These are phyloP conservation scores for Fremontodendron californicum DNA, from an alignment of 345 rosid genomes.

Conservation along the genomic window DNA sequence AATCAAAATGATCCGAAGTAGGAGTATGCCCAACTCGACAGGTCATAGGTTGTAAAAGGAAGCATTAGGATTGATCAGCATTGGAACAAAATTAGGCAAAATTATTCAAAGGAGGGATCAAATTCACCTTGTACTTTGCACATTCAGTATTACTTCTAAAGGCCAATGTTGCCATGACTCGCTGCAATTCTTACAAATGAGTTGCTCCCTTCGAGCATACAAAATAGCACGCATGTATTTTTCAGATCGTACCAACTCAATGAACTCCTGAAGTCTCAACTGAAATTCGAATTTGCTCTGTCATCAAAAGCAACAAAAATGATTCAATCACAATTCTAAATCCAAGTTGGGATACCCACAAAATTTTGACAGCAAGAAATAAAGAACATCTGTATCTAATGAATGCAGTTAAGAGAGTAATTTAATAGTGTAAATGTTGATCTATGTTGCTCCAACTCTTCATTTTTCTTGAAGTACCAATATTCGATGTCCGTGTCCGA, in stretches of 20 bases:
- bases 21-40: too few species aligned
- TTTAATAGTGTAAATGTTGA: not conserved
- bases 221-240: constrained; percentile 63
- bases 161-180: constrained; percentile 82
- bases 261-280: constrained; percentile 90
- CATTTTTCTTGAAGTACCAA: too few species aligned
- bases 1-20: too few species aligned
- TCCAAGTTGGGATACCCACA: not conserved
- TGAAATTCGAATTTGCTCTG: constrained; percentile 95
- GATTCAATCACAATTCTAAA: not conserved
- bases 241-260: constrained; percentile 83
- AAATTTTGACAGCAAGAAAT: not conserved
- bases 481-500: too few species aligned
- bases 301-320: constrained; percentile 5
- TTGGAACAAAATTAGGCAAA: not conserved
- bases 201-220: constrained; percentile 87
- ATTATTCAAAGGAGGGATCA: not conserved
- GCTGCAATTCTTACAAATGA: constrained; percentile 81
- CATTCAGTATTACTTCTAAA: constrained; percentile 73
- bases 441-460: too few species aligned
- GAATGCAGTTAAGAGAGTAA: not conserved
- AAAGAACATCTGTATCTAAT: not conserved
- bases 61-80: not conserved
- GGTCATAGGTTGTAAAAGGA: too few species aligned
- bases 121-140: constrained; percentile 70